Base-by-base conservation (phyloP, 2,329 filamentous ascomycete species). In the Aspergillus aculeatus region DNA sequence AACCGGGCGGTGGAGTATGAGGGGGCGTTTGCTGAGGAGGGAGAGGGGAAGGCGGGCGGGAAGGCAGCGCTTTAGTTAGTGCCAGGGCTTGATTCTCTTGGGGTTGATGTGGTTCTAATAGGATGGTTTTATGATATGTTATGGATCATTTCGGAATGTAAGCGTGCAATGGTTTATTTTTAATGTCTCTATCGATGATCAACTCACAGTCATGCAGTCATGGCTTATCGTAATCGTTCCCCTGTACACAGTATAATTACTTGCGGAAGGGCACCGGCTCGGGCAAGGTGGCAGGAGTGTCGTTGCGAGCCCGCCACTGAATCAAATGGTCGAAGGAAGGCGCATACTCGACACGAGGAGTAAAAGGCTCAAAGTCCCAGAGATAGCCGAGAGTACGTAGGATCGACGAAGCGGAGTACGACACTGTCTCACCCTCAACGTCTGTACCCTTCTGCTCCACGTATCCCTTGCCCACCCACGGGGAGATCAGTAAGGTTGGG, bases 321-420 rank as follows among this genome's bases (percentile, higher is more conserved):
- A 73, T 64, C 49, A 74, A 61, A 62, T 74, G 70, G 38, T 72
- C 70, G 54, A 73, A 74, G 1, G 71, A 71, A 24, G 72, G 62
- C 5, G 72, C 64, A 4, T 51, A 41, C 23, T 57, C 61, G 19
- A 73, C 70, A 23, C 71, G 66, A 2, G 70, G 69, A 0, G 65
- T 73, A 38, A 74, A 73, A 2, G 68, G 68, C 19, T 71, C 67
- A 61, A 74, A 72, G 52, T 74, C 71, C 72, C 72, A 74, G 9
- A 73, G 67, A 24, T 73, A 72, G n/a, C 71, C 72, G 4, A 74
- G 63, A 3, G 69, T 72, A 12, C 68, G 63, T 47, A 73, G 62
- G 19, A 73, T 67, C 0, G 70, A 73, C 1, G 67, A 64, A 26
- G 68, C 67, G 26, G 69, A 71, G 54, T 73, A 74, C 0, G 68